Base-by-base conservation (phyloP, 2,329 filamentous ascomycete genomes). In the Ceratocystis cubensis region DNA sequence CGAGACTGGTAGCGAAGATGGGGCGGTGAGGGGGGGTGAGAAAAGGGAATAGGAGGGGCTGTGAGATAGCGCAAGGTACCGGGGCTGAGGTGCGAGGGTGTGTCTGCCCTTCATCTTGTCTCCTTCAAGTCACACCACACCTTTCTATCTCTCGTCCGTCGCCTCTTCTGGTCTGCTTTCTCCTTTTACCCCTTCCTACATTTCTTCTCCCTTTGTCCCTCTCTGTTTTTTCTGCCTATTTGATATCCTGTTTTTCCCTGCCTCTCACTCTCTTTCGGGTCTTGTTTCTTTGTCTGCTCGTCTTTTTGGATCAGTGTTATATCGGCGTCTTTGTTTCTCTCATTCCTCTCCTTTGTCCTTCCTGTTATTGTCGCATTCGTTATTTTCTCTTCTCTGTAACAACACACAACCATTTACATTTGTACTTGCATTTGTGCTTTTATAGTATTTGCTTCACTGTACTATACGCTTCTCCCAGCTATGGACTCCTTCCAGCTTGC, bases 241-340 rank as follows among this genome's bases (percentile, higher is more conserved):
- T 65, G 50, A 37, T 57, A 59, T 53, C 57, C 44, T 46, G 37
- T 66, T 56, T 56, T 56, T 15, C 8, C 33, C 33, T 37, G 33
- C 8, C 33, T 37, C 33, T 50, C 8, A 6, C 17, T 50, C 20
- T n/a, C 17, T 5, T 50, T 50, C 5, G 17, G 17, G 63, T 56
- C 28, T 28, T 50, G 20, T 33, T 67, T 59, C 15, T 57, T 25
- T 56, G 28, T 44, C 63, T 33, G 20, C 57, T 63, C 45, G 15
- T 28, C 53, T 28, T 28, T 45, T 53, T 37, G 22, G 46, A 37
- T 62, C 56, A n/a, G 53, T 48, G 28, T 25, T 7, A 61, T 37
- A 41, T 45, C 17, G 30, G 59, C 28, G 48, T 62, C 48, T 41
- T 5, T 50, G 25, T 45, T 53, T 44, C 6, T 30, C 25, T 28